A percentile compares a stretch with the other conserved stretches of the same genome.
phyloP scores from a whole-genome alignment of 257 asterid genomes.

The Solanum appendiculatum region DNA sequence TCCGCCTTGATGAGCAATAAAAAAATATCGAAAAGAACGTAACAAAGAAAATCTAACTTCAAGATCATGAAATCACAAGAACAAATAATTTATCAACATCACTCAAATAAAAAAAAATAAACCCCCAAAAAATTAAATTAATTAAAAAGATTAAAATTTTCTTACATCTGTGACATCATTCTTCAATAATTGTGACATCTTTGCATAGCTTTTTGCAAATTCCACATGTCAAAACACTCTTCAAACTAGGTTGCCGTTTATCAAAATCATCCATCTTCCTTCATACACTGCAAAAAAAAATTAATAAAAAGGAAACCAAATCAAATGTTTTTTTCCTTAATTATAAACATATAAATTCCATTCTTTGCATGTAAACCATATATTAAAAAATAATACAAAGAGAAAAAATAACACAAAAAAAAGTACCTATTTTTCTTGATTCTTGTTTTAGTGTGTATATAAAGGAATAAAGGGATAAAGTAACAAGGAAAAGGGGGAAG shows the following conservation, averaged over 20 bases:
- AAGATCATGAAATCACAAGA: too few relatives aligned
- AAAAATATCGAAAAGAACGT: too few relatives aligned
- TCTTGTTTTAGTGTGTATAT: neutral
- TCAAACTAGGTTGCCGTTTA: neutral
- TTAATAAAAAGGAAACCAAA: neutral
- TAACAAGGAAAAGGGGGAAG: too few relatives aligned
- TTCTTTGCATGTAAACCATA: neutral
- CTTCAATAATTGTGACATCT: constrained; percentile 3
- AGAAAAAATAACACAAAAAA: neutral
- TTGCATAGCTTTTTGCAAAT: neutral
- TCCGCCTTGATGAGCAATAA: too few relatives aligned
- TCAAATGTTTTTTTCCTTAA: neutral
- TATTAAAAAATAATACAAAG: neutral
- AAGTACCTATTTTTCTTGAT: neutral
- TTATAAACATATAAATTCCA: neutral
- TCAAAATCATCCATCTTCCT: neutral
- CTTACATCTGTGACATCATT: constrained; percentile 8
- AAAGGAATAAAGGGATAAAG: neutral
- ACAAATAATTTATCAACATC: neutral
- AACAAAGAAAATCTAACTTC: too few relatives aligned
- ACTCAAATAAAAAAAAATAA: neutral
- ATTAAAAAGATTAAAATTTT: too few relatives aligned
- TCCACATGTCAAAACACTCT: neutral
- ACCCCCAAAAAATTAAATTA: neutral
- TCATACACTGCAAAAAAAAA: neutral